These are phyloP conservation scores for Medicago ruthenica DNA, from an alignment of 306 rosid genomes.

Conservation along the genomic window DNA sequence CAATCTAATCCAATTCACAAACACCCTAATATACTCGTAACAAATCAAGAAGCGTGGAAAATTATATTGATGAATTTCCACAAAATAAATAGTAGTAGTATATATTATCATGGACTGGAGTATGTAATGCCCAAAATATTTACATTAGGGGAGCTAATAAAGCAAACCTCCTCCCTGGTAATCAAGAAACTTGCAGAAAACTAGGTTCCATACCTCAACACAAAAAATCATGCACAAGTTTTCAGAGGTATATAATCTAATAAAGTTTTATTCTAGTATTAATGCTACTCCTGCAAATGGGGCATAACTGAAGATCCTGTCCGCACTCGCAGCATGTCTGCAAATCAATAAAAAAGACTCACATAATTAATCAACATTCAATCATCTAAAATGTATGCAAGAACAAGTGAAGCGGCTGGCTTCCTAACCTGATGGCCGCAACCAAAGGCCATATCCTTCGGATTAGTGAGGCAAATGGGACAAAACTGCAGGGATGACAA, in stretches of 20 bases:
- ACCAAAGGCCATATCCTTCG: slow-evolving; percentile 90
- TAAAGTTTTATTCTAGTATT: slow-evolving; percentile 79
- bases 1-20: not conserved
- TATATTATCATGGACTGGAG: slow-evolving; percentile 17
- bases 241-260: slow-evolving; percentile 42
- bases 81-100: slow-evolving; percentile 23
- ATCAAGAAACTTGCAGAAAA: slow-evolving; percentile 36
- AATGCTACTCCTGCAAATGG: slow-evolving; percentile 81
- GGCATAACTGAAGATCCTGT: slow-evolving; percentile 73
- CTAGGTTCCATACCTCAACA: slow-evolving; percentile 32
- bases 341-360: slow-evolving; percentile 28
- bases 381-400: slow-evolving; percentile 15
- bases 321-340: slow-evolving; percentile 98
- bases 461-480: slow-evolving; percentile 72
- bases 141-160: slow-evolving; percentile 47
- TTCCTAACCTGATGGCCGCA: slow-evolving; percentile 90
- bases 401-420: slow-evolving; percentile 16
- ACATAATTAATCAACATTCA: slow-evolving; percentile 4
- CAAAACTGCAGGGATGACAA: slow-evolving; percentile 62
- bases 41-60: slow-evolving; percentile 21
- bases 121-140: slow-evolving; percentile 47
- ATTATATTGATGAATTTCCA: slow-evolving; percentile 39
- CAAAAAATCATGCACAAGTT: slow-evolving; percentile 33
- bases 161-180: slow-evolving; percentile 1
- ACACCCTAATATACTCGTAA: not conserved